Evolutionary conservation across 2,329 filamentous ascomycete species (phyloP), one percentile per base, ranked within the genome.

Genomic region (Phialemonium atrogriseum): DNA sequence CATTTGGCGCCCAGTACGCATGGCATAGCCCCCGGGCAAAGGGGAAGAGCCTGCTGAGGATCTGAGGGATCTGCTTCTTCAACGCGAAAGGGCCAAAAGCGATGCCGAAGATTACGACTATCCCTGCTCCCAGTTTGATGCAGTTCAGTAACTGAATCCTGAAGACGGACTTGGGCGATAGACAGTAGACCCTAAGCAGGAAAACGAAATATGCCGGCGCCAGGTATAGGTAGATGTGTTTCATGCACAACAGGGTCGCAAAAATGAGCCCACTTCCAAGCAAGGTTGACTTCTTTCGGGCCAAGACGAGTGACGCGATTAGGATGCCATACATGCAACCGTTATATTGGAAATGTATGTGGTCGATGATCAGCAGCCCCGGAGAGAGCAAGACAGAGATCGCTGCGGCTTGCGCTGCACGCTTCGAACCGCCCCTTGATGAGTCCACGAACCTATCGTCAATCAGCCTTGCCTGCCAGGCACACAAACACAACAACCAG

Each of bases 321-420:
- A 98, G 66, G 25, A 96, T 65, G 22, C 91, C 91, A 54, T 96
- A 98, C 60, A 98, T 77, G 60, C 88, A 87, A 24, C 91, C 89
- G 63, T 98, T 98, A 65, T 98, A 98, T 65, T 98, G 91, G 57
- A 98, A 98, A 57, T 95, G 88, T 42, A 95, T 89, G 55, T 98
- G 91, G 52, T 98, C 91, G 55, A 98, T 96, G 53, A 98, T 93
- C 38, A 98, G 68, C 21, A 98, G 73, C 2, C 89, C 91, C 0
- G 91, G 91, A 1, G 88, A 96, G 10, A 96, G 73, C 4, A 96
- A 65, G 37, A 98, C 79, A 1, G 89, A 95, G 34, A 96, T 68
- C 15, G 88, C 87, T 27, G 83, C 84, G 15, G 84, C 85, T 51
- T 95, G 87, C 9, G 87, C 82, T 28, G 84, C 77, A 26, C 77